Conservation (phyloP, 306 rosid genomes). For the Pachyrhizus erosus region DNA sequence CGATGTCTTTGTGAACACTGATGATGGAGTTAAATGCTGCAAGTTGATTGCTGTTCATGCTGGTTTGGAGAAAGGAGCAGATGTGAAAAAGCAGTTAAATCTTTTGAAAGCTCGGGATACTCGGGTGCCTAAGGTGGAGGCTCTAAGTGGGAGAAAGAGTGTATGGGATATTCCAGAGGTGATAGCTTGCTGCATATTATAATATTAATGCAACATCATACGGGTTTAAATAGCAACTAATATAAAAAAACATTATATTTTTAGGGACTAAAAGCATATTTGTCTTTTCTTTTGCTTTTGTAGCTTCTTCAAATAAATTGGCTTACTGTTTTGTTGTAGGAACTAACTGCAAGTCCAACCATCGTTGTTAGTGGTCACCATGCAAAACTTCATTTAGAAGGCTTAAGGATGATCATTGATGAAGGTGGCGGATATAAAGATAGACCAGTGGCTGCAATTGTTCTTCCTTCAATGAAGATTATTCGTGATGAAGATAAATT, state of each 20-base stretch:
- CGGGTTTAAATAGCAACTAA: neutral
- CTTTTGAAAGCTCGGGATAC: conserved; percentile 74
- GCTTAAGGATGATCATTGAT: conserved; percentile 76
- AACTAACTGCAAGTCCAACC: conserved; percentile 59
- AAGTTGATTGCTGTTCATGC: conserved; percentile 94
- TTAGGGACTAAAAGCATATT: neutral
- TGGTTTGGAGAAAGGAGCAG: conserved; percentile 73
- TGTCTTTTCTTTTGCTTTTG: neutral
- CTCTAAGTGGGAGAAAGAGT: conserved; percentile 76
- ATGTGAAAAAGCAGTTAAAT: conserved; percentile 74
- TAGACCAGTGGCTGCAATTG: conserved; percentile 78
- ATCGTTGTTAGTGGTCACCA: conserved; percentile 91
- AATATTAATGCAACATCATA: neutral
- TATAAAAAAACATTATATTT: neutral
- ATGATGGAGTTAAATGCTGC: conserved; percentile 62
- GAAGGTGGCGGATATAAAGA: conserved; percentile 74
- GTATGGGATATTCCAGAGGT: conserved; percentile 92
- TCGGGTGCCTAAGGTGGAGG: conserved; percentile 64
- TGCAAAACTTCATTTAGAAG: conserved; percentile 77
- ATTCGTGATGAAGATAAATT: conserved; percentile 68
- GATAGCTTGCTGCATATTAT: conserved; percentile 33
- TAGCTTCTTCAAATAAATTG: conserved; percentile 10
- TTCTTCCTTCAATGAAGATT: conserved; percentile 78
- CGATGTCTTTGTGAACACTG: conserved; percentile 70
- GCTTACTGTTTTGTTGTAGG: conserved; percentile 53